Base-by-base conservation (phyloP, 2,329 filamentous ascomycete genomes). In the Thelonectria olida region DNA sequence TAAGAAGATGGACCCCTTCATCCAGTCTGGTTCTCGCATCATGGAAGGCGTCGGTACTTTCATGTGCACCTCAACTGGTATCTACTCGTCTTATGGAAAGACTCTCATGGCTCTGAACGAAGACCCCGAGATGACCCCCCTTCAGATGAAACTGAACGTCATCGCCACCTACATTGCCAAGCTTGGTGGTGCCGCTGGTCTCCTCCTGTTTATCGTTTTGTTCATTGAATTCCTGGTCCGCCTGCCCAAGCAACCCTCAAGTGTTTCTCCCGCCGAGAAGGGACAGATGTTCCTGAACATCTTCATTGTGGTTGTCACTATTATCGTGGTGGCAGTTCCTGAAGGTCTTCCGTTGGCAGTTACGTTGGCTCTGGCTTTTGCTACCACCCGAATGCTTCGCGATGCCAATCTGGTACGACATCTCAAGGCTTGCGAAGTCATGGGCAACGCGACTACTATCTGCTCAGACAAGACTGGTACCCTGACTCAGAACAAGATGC, bases 171-270 rank as follows among this genome's bases (percentile, higher is more conserved):
- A 90, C 79, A 93, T 93, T 73, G 90, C 90, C 59, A 92, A 91
- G 76, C 80, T 92, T 34, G 90, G 90, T 76, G 92, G 92, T 74
- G 88, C 84, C 51, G 92, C 93, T 49, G 92, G 91, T 66, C 81
- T 96, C 13, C 80, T 93, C 8, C 82, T 97, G 47, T 97, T 97
- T 78, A 83, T 95, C 47, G 90, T 96, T 45, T 83, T 97, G 13
- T 87, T 97, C 72, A 94, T 97, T 79, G 87, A 93, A 70, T 97
- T 97, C 73, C 81, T 96, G 9, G 92, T 89, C 48, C 80, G 87
- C 12, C 84, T 97, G 3, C 81, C 82, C 6, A 73, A 84, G 77
- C 55, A 79, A 76, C 65, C 64, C 17, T 82, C 86, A 59, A 65
- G 72, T 4, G 79, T 79, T 2, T 84, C 84, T 0, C 83, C 92